Evolutionary conservation across 768 basidiomycete genomes (phyloP).

Genomic region (Tricholoma bakamatsutake): DNA sequence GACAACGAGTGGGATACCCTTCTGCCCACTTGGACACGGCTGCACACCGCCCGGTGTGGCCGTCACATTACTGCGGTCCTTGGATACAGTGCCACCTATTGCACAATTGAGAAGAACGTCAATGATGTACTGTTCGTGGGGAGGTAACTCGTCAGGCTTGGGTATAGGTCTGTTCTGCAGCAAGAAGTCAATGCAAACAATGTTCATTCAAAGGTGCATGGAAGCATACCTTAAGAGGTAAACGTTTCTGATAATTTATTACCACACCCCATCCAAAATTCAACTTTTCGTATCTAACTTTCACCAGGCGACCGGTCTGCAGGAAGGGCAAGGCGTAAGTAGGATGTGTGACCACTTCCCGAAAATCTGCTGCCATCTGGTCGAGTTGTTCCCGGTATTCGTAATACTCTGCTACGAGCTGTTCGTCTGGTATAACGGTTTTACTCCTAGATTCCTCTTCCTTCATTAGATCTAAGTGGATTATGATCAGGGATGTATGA

Average conservation of each 20-base stretch:
- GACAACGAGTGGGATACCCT: constrained; percentile 79
- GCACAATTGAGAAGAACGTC: constrained; percentile 88
- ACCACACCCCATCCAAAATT: constrained; percentile 98
- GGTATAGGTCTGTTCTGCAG: constrained; percentile 60
- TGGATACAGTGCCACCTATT: constrained; percentile 50
- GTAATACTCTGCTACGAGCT: constrained; percentile 83
- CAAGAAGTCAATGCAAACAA: background rate
- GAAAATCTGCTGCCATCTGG: constrained; percentile 82
- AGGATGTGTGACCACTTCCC: constrained; percentile 91
- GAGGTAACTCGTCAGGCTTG: constrained; percentile 60
- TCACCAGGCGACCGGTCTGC: constrained; percentile 87
- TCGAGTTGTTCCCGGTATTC: constrained; percentile 91
- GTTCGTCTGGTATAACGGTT: constrained; percentile 80
- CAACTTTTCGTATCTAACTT: constrained; percentile 76
- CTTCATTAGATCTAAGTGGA: constrained; percentile 54
- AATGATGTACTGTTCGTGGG: constrained; percentile 89
- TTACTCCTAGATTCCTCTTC: constrained; percentile 63
- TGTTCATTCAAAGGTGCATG: background rate
- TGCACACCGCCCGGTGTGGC: constrained; percentile 65
- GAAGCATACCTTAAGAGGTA: constrained; percentile 67
- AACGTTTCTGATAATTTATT: constrained; percentile 85
- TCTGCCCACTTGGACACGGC: constrained; percentile 67
- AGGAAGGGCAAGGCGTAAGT: constrained; percentile 93
- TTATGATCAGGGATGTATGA: constrained; percentile 5
- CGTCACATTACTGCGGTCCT: constrained; percentile 47